Evolutionary conservation across 1,139 yeast species (phyloP).

Genomic region (Williopsis jadinii): DNA sequence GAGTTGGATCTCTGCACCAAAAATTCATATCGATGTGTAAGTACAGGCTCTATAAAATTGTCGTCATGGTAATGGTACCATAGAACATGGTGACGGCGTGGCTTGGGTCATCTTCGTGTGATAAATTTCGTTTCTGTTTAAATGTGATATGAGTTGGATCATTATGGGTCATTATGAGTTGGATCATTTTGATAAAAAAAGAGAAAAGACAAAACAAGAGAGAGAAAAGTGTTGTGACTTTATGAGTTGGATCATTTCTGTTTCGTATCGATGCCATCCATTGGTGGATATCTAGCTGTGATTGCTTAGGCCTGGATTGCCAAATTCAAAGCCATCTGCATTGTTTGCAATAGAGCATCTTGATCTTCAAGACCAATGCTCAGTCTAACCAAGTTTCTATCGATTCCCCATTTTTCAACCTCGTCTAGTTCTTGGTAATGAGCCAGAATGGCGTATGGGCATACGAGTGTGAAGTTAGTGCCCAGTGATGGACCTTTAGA

Average conservation of each 20-base stretch:
- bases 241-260: neutral
- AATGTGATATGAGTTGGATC: slow-evolving; percentile 1
- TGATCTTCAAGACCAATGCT: slow-evolving; percentile 77
- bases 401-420: slow-evolving; percentile 81
- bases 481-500: slow-evolving; percentile 96
- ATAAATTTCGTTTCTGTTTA: too few relatives aligned
- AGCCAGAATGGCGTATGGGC: slow-evolving; percentile 88
- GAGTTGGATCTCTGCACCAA: slow-evolving; percentile 1
- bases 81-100: neutral
- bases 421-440: slow-evolving; percentile 82
- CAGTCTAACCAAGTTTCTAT: slow-evolving; percentile 68
- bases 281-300: neutral
- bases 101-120: neutral
- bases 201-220: neutral
- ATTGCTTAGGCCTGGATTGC: slow-evolving; percentile 26
- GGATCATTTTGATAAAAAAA: slow-evolving; percentile 1
- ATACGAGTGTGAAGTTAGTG: slow-evolving; percentile 85
- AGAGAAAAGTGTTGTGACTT: neutral
- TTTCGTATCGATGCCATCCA: neutral
- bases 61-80: too few relatives aligned
- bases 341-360: slow-evolving; percentile 38
- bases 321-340: slow-evolving; percentile 44
- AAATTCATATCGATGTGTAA: too few relatives aligned
- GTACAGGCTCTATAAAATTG: too few relatives aligned
- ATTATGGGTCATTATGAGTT: slow-evolving; percentile 1